phyloP scores from a whole-genome alignment of 305 asterid species.

The Fraxinus xanthoxyloides region DNA sequence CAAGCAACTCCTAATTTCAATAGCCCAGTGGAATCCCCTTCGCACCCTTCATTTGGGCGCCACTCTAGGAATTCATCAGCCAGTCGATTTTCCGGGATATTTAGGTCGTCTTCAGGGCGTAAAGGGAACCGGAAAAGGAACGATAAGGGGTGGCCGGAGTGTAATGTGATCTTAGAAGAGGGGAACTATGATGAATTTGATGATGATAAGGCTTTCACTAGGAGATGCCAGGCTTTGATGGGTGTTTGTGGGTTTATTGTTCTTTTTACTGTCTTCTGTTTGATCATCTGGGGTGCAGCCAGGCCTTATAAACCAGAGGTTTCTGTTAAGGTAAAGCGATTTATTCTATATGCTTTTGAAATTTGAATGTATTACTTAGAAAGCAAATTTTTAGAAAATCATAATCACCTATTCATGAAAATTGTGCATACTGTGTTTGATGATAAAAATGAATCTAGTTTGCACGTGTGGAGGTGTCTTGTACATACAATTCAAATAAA shows the following conservation, averaged over 20 bases:
- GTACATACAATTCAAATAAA: background rate
- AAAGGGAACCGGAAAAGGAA: conserved; percentile 64
- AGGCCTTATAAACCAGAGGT: conserved; percentile 65
- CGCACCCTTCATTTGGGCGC: conserved; percentile 91
- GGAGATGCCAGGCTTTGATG: conserved; percentile 71
- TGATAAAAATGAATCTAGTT: background rate
- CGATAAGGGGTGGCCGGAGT: conserved; percentile 97
- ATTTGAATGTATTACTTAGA: background rate
- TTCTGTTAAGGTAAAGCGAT: conserved; percentile 52
- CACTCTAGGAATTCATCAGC: conserved; percentile 94
- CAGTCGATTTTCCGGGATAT: conserved; percentile 87
- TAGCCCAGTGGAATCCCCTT: conserved; percentile 95
- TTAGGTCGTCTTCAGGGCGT: conserved; percentile 81
- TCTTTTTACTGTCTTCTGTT: conserved; percentile 72
- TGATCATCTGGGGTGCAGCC: conserved; percentile 90
- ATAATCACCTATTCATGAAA: too few species aligned
- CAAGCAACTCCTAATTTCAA: conserved; percentile 85
- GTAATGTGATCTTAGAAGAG: conserved; percentile 81
- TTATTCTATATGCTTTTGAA: background rate
- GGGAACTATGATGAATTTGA: conserved; percentile 79
- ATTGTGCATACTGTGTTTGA: background rate
- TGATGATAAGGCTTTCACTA: conserved; percentile 50
- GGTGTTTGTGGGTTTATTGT: conserved; percentile 59
- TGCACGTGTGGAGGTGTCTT: background rate
- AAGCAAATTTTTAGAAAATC: background rate